Conservation (phyloP, 164 flowering plant genomes). For the Houttuynia cordata region DNA sequence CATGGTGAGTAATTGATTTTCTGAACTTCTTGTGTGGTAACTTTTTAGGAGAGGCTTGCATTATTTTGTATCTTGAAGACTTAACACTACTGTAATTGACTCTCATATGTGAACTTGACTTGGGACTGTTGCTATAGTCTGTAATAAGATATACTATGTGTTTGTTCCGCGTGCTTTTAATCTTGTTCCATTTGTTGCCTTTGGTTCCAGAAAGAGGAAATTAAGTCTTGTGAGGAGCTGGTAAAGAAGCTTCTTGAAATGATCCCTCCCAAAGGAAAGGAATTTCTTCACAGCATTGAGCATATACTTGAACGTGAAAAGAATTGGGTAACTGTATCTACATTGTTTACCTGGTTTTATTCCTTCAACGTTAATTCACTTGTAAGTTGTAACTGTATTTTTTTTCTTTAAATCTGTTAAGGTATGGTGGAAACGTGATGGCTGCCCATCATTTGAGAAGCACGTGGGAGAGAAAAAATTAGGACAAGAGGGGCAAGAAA, state of each 20-base stretch:
- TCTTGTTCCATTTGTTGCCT: neutral
- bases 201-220: constrained; percentile 75
- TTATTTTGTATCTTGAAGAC: too few relatives aligned
- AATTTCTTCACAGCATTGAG: constrained; percentile 76
- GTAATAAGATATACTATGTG: too few relatives aligned
- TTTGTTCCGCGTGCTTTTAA: too few relatives aligned
- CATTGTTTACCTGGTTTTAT: neutral
- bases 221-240: constrained; percentile 76
- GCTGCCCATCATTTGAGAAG: constrained; percentile 89
- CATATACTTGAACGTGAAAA: constrained; percentile 91
- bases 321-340: constrained; percentile 61
- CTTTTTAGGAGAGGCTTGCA: neutral
- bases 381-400: neutral
- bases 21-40: neutral
- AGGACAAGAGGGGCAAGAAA: constrained; percentile 57
- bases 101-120: too few relatives aligned
- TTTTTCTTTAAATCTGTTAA: constrained; percentile 9
- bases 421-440: constrained; percentile 99
- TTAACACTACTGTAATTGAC: neutral
- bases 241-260: constrained; percentile 83
- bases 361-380: neutral
- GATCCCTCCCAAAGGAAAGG: constrained; percentile 90
- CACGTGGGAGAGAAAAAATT: constrained; percentile 56
- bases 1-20: constrained; percentile 50
- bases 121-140: too few relatives aligned